Conservation (phyloP, 495 filamentous ascomycete genomes). For the Talaromyces adpressus region DNA sequence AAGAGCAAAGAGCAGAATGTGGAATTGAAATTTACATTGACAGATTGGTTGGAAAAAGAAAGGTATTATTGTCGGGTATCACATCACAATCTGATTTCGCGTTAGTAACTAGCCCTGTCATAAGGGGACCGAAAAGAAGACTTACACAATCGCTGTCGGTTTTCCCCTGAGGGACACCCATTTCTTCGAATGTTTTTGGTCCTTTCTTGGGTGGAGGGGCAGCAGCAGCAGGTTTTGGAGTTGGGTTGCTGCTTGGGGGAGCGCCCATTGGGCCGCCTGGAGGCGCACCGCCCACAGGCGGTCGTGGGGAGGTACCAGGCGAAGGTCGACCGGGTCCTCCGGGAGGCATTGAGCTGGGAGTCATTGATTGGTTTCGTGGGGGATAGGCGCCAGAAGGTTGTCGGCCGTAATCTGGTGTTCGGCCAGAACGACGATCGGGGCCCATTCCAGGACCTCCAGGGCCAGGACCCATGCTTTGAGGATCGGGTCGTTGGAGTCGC, state of each 20-base stretch:
- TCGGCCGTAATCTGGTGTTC: not conserved
- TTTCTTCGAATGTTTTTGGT: slow-evolving; percentile 95
- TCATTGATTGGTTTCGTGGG: slow-evolving; percentile 2
- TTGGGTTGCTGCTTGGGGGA: slow-evolving; percentile 25
- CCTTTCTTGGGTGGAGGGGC: slow-evolving; percentile 61
- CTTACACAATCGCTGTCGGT: slow-evolving; percentile 88
- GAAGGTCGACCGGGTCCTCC: not conserved
- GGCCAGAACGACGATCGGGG: slow-evolving; percentile 29
- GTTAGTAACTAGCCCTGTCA: slow-evolving; percentile 18
- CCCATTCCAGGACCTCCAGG: slow-evolving; percentile 18
- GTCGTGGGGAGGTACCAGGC: slow-evolving; percentile 22
- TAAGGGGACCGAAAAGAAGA: slow-evolving; percentile 9
- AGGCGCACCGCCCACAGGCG: slow-evolving; percentile 8
- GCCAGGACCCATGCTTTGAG: slow-evolving; percentile 21
- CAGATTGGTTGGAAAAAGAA: slow-evolving; percentile 10
- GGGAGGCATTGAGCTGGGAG: not conserved
- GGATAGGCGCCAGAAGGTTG: not conserved
- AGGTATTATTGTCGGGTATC: slow-evolving; percentile 32
- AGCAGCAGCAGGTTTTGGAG: slow-evolving; percentile 18
- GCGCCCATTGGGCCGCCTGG: slow-evolving; percentile 10
- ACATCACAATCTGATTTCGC: slow-evolving; percentile 50
- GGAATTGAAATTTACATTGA: slow-evolving; percentile 9
- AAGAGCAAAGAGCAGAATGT: slow-evolving; percentile 7
- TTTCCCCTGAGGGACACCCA: slow-evolving; percentile 81
- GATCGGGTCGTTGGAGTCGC: slow-evolving; percentile 20